phyloP scores from a whole-genome alignment of 2,329 filamentous ascomycete genomes.

The Cercospora nicotianae region DNA sequence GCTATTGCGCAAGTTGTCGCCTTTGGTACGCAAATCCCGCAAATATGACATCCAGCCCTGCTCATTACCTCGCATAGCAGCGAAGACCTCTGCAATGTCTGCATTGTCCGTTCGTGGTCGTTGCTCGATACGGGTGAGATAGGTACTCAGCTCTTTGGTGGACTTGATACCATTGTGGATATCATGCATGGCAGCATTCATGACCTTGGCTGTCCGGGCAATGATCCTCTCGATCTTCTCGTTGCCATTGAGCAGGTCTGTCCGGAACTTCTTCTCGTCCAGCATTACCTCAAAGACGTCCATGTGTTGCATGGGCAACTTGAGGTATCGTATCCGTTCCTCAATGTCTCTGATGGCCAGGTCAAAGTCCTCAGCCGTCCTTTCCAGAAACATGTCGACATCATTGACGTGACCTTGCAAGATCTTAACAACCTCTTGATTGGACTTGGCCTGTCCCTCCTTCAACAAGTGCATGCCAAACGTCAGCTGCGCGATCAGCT shows the following conservation, averaged over 20 bases:
- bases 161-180: constrained; percentile 74
- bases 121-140: constrained; percentile 62
- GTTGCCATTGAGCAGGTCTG: constrained; percentile 81
- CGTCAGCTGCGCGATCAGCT: constrained; percentile 86
- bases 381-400: constrained; percentile 85
- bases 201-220: constrained; percentile 70
- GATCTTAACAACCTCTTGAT: constrained; percentile 83
- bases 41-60: constrained; percentile 87
- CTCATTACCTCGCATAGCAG: constrained; percentile 89
- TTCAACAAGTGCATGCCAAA: constrained; percentile 90
- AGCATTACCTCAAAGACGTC: constrained; percentile 84
- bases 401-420: constrained; percentile 91
- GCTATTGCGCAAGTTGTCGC: constrained; percentile 66
- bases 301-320: constrained; percentile 79
- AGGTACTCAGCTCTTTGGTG: constrained; percentile 73
- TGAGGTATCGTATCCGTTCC: constrained; percentile 75
- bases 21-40: constrained; percentile 70
- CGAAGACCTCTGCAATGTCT: constrained; percentile 71
- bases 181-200: constrained; percentile 77
- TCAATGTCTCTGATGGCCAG: constrained; percentile 75
- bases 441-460: constrained; percentile 82
- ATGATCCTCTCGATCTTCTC: constrained; percentile 89
- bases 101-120: constrained; percentile 57
- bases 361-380: constrained; percentile 79
- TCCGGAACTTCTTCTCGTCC: constrained; percentile 77